A percentile compares a stretch with the other conserved stretches of the same genome.
These are phyloP conservation scores for Monosporascus sp. DNA, from an alignment of 2,329 filamentous ascomycete genomes.

Conservation along the genomic window DNA sequence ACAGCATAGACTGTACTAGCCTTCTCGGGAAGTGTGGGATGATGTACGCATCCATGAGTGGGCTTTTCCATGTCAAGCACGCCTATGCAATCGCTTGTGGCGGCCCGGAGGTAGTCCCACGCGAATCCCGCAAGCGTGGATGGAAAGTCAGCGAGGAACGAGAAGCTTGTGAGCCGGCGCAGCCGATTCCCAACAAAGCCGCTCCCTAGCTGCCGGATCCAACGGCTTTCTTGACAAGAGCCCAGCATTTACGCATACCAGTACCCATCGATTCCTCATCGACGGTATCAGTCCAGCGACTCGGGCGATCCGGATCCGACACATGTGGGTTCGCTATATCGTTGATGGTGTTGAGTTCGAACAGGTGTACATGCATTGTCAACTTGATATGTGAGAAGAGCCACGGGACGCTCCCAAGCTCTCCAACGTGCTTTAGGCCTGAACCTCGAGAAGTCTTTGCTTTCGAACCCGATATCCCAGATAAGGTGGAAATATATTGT, in stretches of 20 bases:
- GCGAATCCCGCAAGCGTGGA: too few relatives aligned
- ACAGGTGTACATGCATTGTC: conserved; percentile 52
- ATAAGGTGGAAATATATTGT: conserved; percentile 27
- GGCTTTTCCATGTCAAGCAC: too few relatives aligned
- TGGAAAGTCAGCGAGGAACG: too few relatives aligned
- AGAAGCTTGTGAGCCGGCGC: too few relatives aligned
- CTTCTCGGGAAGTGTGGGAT: too few relatives aligned
- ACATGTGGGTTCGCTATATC: neutral
- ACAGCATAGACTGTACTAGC: too few relatives aligned
- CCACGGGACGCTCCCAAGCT: conserved; percentile 51
- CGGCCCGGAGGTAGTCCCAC: too few relatives aligned
- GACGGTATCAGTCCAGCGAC: conserved; percentile 34
- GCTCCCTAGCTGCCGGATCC: conserved; percentile 3
- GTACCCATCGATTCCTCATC: conserved; percentile 52
- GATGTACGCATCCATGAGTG: too few relatives aligned
- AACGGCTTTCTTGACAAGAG: conserved; percentile 29
- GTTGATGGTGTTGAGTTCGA: conserved; percentile 28
- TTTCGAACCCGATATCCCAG: conserved; percentile 3
- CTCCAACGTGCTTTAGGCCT: conserved; percentile 27
- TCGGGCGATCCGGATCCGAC: conserved; percentile 2
- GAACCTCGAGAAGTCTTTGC: neutral
- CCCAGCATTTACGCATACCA: conserved; percentile 54
- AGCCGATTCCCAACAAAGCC: neutral
- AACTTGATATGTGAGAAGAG: conserved; percentile 51
- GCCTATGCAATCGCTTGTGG: too few relatives aligned